Conservation (phyloP, 345 rosid genomes). For the Psidium friedrichsthalianum region DNA sequence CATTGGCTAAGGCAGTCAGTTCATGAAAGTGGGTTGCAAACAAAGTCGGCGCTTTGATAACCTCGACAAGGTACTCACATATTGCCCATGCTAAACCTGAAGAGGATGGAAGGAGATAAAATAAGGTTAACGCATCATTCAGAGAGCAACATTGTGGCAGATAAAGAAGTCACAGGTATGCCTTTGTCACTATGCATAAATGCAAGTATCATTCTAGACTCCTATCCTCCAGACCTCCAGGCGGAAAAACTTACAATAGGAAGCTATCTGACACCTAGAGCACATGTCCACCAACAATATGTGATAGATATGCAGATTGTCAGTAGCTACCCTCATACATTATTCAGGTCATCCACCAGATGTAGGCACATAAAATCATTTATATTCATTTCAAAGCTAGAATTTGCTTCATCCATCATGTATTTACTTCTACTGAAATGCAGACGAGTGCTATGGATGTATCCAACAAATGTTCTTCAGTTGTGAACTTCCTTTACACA, state of each 20-base stretch:
- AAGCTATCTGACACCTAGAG: not conserved
- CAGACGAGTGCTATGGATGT: not conserved
- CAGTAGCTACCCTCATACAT: not conserved
- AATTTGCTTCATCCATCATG: not conserved
- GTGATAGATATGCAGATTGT: not conserved
- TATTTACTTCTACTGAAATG: not conserved
- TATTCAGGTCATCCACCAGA: not conserved
- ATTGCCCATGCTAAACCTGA: slow-evolving; percentile 99
- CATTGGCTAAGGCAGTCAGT: slow-evolving; percentile 78
- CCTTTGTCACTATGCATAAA: not conserved
- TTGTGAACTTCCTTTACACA: not conserved
- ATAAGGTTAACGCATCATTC: not conserved
- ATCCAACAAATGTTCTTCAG: not conserved
- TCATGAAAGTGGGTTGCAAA: slow-evolving; percentile 99
- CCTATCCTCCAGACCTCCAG: not conserved
- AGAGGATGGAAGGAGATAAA: not conserved
- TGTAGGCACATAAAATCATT: not conserved
- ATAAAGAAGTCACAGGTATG: not conserved
- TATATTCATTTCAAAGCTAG: not conserved
- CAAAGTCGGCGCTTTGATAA: slow-evolving; percentile 78
- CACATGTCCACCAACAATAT: not conserved
- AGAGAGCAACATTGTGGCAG: not conserved
- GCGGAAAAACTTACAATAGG: not conserved
- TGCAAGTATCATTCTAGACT: not conserved
- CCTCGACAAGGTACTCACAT: slow-evolving; percentile 92